Evolutionary conservation across 108 stramenopile species (phyloP).

Genomic region (Cyclotella baltica): DNA sequence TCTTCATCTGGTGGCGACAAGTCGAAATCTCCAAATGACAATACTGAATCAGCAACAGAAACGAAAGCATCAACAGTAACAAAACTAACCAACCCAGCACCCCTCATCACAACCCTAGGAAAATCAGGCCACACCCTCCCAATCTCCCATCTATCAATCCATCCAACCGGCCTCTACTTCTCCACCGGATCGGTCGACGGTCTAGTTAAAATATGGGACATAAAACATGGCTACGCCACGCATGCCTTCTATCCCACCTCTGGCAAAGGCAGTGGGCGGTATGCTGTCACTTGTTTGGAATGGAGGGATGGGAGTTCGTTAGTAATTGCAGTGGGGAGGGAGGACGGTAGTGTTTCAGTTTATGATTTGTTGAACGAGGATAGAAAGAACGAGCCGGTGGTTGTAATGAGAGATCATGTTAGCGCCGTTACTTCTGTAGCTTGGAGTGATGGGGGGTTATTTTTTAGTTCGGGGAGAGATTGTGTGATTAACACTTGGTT

Average conservation of each 20-base stretch:
- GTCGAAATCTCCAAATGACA: too few species aligned
- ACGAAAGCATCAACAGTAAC: constrained; percentile 19
- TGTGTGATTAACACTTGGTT: constrained; percentile 89
- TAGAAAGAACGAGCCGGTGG: constrained; percentile 45
- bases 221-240: constrained; percentile 79
- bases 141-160: constrained; percentile 73
- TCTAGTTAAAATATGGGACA: constrained; percentile 84
- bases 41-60: constrained; percentile 13
- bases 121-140: constrained; percentile 82
- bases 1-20: background rate
- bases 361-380: constrained; percentile 72
- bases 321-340: constrained; percentile 78
- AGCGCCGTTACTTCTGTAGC: constrained; percentile 87
- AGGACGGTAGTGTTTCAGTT: constrained; percentile 83
- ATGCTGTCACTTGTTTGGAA: constrained; percentile 65
- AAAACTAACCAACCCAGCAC: constrained; percentile 43
- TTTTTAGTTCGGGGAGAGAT: constrained; percentile 81
- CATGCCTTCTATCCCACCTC: constrained; percentile 76
- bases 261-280: constrained; percentile 57
- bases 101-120: constrained; percentile 66
- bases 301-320: constrained; percentile 70
- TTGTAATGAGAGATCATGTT: constrained; percentile 86
- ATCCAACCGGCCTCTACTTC: constrained; percentile 77
- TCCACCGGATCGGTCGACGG: constrained; percentile 90
- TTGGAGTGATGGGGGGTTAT: constrained; percentile 68